Conservation (phyloP, 2,329 filamentous ascomycete genomes). For the Uncinocarpus reesii region DNA sequence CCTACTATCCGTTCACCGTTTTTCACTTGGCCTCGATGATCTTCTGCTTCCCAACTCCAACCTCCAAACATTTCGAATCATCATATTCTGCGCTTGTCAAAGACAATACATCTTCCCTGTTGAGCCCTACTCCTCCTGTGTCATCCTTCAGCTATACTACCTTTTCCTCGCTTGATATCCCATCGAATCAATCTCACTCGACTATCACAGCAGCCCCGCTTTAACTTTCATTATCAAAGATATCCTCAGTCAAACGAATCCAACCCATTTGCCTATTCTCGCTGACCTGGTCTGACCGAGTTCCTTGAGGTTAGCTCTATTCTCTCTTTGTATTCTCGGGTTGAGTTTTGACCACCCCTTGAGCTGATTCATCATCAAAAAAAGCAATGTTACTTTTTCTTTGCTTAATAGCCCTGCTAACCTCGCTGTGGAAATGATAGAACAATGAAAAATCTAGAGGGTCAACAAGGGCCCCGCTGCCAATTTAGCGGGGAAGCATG, state of each 20-base stretch:
- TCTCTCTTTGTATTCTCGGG: too few species aligned
- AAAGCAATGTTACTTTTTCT: background rate
- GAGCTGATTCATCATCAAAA: too few species aligned
- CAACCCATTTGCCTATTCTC: background rate
- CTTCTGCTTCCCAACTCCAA: too few species aligned
- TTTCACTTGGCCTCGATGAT: background rate
- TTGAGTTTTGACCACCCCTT: too few species aligned
- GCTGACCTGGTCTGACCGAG: background rate
- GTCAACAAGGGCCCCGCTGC: constrained; percentile 9
- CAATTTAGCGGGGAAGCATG: constrained; percentile 19
- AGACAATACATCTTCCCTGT: background rate
- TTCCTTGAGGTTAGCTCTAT: too few species aligned
- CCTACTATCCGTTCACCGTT: background rate
- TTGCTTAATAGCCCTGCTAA: background rate
- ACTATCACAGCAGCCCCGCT: background rate
- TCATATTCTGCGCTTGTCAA: background rate
- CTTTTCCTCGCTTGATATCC: background rate
- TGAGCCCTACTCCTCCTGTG: background rate
- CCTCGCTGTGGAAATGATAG: background rate
- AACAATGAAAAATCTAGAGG: background rate
- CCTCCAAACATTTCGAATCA: background rate
- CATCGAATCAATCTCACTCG: too few species aligned
- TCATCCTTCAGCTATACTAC: too few species aligned
- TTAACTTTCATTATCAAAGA: too few species aligned
- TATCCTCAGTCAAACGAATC: too few species aligned